These are phyloP conservation scores for Platanthera zijinensis DNA, from an alignment of 106 monocot genomes.

Conservation along the genomic window DNA sequence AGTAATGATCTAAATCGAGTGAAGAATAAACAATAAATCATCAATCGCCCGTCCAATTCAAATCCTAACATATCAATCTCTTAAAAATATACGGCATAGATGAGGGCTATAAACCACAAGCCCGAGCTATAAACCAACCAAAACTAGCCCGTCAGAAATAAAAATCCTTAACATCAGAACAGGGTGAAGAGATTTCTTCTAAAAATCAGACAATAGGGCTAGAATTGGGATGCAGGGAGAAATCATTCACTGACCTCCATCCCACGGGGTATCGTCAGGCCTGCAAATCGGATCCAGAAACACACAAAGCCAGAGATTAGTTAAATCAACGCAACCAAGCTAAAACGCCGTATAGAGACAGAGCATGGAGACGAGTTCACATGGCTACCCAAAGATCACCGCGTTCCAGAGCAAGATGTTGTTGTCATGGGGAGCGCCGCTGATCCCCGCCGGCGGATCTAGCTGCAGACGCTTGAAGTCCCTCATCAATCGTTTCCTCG, in stretches of 20 bases:
- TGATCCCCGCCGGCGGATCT: conserved; percentile 78
- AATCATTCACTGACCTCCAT: conserved; percentile 19
- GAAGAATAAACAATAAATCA: not conserved
- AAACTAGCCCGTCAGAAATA: not conserved
- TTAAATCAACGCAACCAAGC: not conserved
- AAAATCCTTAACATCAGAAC: not conserved
- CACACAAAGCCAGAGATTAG: not conserved
- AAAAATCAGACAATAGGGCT: not conserved
- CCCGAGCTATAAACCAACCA: not conserved
- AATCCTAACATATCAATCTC: not conserved
- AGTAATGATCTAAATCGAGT: not conserved
- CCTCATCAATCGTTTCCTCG: conserved; percentile 76
- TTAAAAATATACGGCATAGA: not conserved
- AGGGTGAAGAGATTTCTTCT: not conserved
- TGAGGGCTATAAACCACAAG: not conserved
- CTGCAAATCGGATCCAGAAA: conserved; percentile 13
- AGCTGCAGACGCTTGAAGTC: conserved; percentile 75
- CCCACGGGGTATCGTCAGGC: conserved; percentile 27
- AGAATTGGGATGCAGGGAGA: not conserved
- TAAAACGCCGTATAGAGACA: not conserved
- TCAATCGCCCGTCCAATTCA: not conserved
- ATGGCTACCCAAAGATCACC: conserved; percentile 61
- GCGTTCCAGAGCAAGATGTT: conserved; percentile 89
- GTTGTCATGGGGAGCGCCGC: conserved; percentile 72
- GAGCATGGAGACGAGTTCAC: not conserved